Base-by-base conservation (phyloP, 345 rosid genomes). In the Cardamine resedifolia region DNA sequence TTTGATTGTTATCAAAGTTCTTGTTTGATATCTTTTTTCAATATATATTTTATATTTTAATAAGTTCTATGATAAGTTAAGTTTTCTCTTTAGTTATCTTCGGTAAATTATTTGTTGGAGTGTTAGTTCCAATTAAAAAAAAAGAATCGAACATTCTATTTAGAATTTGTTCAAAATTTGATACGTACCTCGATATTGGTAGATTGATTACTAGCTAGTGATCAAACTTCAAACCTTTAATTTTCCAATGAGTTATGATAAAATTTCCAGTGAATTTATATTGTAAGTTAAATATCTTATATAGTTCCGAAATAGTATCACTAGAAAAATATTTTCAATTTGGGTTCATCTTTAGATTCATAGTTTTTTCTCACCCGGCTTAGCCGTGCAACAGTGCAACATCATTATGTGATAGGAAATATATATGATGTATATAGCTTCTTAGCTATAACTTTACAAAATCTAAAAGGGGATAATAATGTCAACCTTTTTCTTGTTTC, bases 401-500 rank as follows among this genome's bases (percentile, higher is more conserved):
- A 58, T 59, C 39, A 67, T 50, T 7, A 30, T 52, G 58, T 58
- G 64, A 44, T 24, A 68, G 59, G 43, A 34, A 31, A 41, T 27
- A 39, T 65, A 36, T 64, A 49, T 51, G 23, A 41, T 27, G 28
- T 65, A 36, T 64, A 49, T 51, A 68, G 19, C n/a, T 62, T 44
- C 33, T 26, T 75, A 33, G 59, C 44, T 75, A 53, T 62, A 53
- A 68, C 64, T 53, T 69, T 53, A 69, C 59, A 68, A 53, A 75
- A 75, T 70, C 71, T 69, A 57, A 64, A 70, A 76, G 61, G 16
- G 33, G 55, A 41, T 76, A 64, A 64, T 64, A 62, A 75, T 69
- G 74, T 69, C 70, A 76, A 76, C 79, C 58, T 62, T 69, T 75
- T 68, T 44, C 50, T 66, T 59, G 79, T 52, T 75, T 63, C 70